These are phyloP conservation scores for Cladorrhinum samala DNA, from an alignment of 495 filamentous ascomycete species.

Conservation along the genomic window DNA sequence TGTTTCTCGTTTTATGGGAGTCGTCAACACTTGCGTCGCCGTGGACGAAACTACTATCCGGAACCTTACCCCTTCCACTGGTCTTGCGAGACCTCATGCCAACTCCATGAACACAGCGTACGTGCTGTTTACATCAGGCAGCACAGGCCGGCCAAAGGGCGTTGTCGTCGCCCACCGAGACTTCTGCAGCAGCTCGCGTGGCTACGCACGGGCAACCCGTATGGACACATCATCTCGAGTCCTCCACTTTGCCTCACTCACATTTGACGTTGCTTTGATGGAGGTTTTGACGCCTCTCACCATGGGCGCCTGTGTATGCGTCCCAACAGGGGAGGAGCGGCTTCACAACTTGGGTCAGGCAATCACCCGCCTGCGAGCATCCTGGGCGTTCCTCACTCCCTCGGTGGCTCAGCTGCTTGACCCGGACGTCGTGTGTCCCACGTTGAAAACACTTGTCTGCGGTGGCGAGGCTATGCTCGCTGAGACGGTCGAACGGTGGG, in stretches of 20 bases:
- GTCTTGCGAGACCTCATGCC: neutral
- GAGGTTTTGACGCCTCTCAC: constrained; percentile 52
- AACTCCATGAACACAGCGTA: constrained; percentile 28
- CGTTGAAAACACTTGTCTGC: constrained; percentile 26
- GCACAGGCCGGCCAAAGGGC: constrained; percentile 48
- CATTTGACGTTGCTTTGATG: constrained; percentile 53
- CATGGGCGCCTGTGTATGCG: constrained; percentile 56
- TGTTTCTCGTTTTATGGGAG: constrained; percentile 5
- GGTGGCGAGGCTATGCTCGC: constrained; percentile 23
- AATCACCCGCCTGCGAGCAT: constrained; percentile 20
- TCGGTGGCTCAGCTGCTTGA: constrained; percentile 23
- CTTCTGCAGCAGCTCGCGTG: constrained; percentile 30
- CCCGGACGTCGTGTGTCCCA: constrained; percentile 17
- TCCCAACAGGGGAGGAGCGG: constrained; percentile 52
- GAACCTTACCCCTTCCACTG: constrained; percentile 1
- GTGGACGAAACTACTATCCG: constrained; percentile 11
- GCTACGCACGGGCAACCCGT: constrained; percentile 17
- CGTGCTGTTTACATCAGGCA: constrained; percentile 54
- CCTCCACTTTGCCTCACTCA: constrained; percentile 54
- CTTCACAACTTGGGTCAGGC: constrained; percentile 16
- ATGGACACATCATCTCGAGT: constrained; percentile 27
- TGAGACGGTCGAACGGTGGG: constrained; percentile 47
- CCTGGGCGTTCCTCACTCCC: constrained; percentile 22
- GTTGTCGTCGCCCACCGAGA: constrained; percentile 37
- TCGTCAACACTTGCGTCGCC: constrained; percentile 5